Evolutionary conservation across 2,329 filamentous ascomycete species (phyloP), one percentile per base, ranked within the genome.

Genomic region (Cercospora zeina): DNA sequence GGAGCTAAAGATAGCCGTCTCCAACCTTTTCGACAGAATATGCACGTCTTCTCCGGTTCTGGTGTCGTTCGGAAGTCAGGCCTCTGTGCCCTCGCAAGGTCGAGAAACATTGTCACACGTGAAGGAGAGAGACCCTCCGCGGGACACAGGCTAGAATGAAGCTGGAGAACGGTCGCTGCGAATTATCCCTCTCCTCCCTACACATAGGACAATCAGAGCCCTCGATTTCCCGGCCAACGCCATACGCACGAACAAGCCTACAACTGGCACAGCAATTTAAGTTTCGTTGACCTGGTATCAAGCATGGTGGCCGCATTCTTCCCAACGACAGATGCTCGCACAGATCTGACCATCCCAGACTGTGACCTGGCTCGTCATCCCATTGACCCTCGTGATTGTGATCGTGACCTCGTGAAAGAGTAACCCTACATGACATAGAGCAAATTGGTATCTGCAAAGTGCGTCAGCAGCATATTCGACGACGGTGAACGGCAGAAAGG

Each of bases 351-450:
- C 10, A 21, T 6, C n/a, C 39, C 39, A 45, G 11, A 10, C 39
- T 45, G 5, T 8, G 39, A 45, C 39, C 1, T 45, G 19, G 19
- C 39, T 16, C 39, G 10, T 45, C 39, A 21, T 45, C 10, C 39
- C 39, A 45, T 13, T 0, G 2, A 11, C 50, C 58, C 27, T 62
- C 31, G 53, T 34, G 49, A 59, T 54, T 53, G 39, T 59, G 21
- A 33, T 59, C 33, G 34, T 54, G 34, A 7, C 27, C 24, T 51
- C 45, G 27, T 42, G 30, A 27, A 30, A 36, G 5, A 30, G 39
- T 42, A 30, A 42, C n/a, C 59, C 60, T 65, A 79, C 77, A 79
- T 80, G 63, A 79, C 77, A 67, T 79, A 80, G 56, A 79, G 70
- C 36, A 80, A 67, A 65, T 80, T 76, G 58, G 72, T 74, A 67